Conservation (phyloP, 1,284 basidiomycete species). For the Marasmius sp. region DNA sequence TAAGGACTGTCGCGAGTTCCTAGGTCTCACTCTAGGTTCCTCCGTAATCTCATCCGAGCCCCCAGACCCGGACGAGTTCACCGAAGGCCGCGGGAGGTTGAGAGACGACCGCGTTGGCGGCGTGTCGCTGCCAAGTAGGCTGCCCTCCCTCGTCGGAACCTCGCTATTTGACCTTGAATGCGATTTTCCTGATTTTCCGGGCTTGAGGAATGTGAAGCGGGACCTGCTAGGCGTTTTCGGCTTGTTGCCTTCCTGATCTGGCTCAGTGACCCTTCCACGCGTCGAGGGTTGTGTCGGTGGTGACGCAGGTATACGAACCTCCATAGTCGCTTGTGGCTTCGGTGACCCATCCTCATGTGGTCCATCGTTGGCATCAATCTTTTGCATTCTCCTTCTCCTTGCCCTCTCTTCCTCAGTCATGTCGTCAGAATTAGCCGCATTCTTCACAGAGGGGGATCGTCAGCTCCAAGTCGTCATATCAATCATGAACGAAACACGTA, state of each 20-base stretch:
- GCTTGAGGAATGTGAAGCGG: constrained; percentile 25
- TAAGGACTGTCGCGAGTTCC: constrained; percentile 12
- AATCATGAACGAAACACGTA: not conserved
- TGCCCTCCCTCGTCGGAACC: constrained; percentile 14
- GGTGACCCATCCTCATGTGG: not conserved
- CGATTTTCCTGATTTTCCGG: constrained; percentile 22
- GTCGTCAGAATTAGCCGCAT: not conserved
- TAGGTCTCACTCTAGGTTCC: constrained; percentile 5
- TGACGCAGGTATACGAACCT: constrained; percentile 2
- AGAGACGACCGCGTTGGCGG: constrained; percentile 35
- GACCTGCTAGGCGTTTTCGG: constrained; percentile 1
- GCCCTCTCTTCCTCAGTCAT: constrained; percentile 7
- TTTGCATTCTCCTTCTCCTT: constrained; percentile 5
- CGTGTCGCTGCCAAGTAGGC: constrained; percentile 4
- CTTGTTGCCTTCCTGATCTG: constrained; percentile 5
- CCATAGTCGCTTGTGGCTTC: not conserved
- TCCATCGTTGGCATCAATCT: constrained; percentile 6
- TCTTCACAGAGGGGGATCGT: not conserved
- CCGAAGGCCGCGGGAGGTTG: constrained; percentile 31
- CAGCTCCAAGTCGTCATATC: too few species aligned
- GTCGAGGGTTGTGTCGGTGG: not conserved
- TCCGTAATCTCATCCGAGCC: not conserved
- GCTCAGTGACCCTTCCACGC: not conserved
- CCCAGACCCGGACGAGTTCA: constrained; percentile 7
- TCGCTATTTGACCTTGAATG: constrained; percentile 41